Evolutionary conservation across 208 protist genomes (phyloP).

Genomic region (Crithidia thermophila): DNA sequence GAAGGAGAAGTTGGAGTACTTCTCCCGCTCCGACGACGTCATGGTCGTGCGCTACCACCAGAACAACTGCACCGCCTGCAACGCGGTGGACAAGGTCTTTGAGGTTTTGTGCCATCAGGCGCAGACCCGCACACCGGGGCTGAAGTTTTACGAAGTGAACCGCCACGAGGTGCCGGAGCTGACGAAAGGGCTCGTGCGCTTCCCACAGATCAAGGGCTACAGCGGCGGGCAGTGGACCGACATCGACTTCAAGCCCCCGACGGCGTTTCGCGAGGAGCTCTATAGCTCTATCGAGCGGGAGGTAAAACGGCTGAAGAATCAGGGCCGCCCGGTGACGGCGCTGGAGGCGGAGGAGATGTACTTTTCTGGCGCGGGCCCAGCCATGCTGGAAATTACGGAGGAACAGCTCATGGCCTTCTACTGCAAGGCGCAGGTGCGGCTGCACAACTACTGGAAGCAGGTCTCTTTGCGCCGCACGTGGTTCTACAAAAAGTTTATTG

Average conservation of each 20-base stretch:
- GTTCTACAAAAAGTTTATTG: conserved; percentile 82
- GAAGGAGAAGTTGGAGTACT: conserved; percentile 80
- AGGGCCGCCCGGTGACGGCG: conserved; percentile 67
- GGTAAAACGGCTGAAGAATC: conserved; percentile 50
- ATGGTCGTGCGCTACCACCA: conserved; percentile 88
- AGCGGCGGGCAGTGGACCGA: conserved; percentile 82
- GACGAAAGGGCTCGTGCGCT: conserved; percentile 72
- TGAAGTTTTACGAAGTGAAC: conserved; percentile 84
- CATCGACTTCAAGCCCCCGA: conserved; percentile 85
- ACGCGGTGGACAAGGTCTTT: conserved; percentile 80
- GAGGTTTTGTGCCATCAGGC: conserved; percentile 82
- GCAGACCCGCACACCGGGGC: conserved; percentile 40
- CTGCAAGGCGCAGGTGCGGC: conserved; percentile 68
- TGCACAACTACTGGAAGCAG: conserved; percentile 92
- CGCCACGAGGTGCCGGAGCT: conserved; percentile 68
- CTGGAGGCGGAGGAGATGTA: conserved; percentile 91
- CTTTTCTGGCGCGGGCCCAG: conserved; percentile 71
- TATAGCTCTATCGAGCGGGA: conserved; percentile 69
- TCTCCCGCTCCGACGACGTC: conserved; percentile 69
- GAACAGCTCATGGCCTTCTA: conserved; percentile 76
- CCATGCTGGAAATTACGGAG: conserved; percentile 78
- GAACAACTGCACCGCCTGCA: conserved; percentile 84
- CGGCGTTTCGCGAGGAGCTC: conserved; percentile 69
- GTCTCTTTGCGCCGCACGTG: conserved; percentile 74
- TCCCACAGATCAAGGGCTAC: conserved; percentile 86